These are phyloP conservation scores for Zalaria obscura DNA, from an alignment of 2,329 filamentous ascomycete species.

Conservation along the genomic window DNA sequence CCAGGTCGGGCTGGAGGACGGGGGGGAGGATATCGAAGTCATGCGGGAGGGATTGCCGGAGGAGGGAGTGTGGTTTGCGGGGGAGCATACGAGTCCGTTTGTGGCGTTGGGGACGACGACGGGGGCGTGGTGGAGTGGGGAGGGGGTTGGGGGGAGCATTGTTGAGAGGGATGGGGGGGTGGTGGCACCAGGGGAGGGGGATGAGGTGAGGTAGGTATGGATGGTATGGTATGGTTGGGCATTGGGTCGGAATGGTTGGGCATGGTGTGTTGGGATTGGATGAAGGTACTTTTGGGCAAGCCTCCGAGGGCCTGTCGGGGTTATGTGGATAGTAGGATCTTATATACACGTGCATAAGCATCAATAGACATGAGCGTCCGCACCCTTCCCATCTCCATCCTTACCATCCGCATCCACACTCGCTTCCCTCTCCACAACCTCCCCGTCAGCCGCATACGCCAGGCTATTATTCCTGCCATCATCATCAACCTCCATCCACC, in stretches of 20 bases:
- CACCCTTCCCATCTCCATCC: too few relatives aligned
- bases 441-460: conserved; percentile 4
- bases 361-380: too few relatives aligned
- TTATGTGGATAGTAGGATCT: too few relatives aligned
- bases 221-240: too few relatives aligned
- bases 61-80: conserved; percentile 68
- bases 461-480: conserved; percentile 4
- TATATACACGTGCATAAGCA: too few relatives aligned
- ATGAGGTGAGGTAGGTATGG: neutral
- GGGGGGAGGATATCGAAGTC: conserved; percentile 55
- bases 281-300: too few relatives aligned
- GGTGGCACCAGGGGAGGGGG: too few relatives aligned
- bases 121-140: conserved; percentile 85
- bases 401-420: too few relatives aligned
- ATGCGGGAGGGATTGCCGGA: conserved; percentile 43
- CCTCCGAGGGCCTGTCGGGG: too few relatives aligned
- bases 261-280: too few relatives aligned
- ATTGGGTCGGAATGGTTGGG: too few relatives aligned
- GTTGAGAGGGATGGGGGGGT: neutral
- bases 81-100: conserved; percentile 84
- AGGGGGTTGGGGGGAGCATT: conserved; percentile 57
- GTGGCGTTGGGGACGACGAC: conserved; percentile 78
- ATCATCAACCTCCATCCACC: conserved; percentile 64
- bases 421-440: neutral
- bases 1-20: conserved; percentile 56